Evolutionary conservation across 2,329 filamentous ascomycete genomes (phyloP).

Genomic region (Xylariomycetidae sp.): DNA sequence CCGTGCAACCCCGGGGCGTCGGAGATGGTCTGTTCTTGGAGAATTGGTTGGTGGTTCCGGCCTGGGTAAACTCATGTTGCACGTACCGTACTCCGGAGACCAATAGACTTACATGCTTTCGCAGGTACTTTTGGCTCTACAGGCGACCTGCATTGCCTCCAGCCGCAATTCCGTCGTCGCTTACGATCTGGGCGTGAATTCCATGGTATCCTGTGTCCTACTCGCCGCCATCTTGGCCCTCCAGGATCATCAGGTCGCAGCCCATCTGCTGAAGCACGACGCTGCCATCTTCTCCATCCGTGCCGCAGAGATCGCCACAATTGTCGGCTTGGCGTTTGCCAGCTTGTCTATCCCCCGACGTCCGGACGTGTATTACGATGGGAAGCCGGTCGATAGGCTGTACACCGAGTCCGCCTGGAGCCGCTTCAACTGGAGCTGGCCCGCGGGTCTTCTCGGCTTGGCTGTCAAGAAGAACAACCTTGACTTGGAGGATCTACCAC

Average conservation of each 20-base stretch:
- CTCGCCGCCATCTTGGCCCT: constrained; percentile 38
- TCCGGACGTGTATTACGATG: constrained; percentile 58
- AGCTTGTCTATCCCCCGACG: constrained; percentile 57
- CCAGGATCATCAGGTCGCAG: constrained; percentile 36
- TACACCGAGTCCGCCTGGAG: constrained; percentile 54
- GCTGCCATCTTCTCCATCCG: constrained; percentile 38
- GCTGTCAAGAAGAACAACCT: constrained; percentile 54
- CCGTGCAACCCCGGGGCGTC: constrained; percentile 25
- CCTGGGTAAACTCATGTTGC: constrained; percentile 51
- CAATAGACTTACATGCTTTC: constrained; percentile 13
- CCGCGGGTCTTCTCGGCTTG: constrained; percentile 44
- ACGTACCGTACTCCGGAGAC: constrained; percentile 4
- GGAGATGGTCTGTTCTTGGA: constrained; percentile 39
- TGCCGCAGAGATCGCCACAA: constrained; percentile 38
- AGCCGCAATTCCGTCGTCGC: constrained; percentile 44
- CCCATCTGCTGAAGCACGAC: constrained; percentile 27
- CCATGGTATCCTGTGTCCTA: constrained; percentile 40
- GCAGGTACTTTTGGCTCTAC: constrained; percentile 46
- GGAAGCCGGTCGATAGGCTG: constrained; percentile 56
- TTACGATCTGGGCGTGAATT: constrained; percentile 48
- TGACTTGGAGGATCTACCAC: constrained; percentile 56
- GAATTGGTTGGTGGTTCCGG: constrained; percentile 53
- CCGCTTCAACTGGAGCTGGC: constrained; percentile 63
- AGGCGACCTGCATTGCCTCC: constrained; percentile 43
- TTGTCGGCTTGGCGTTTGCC: constrained; percentile 39